phyloP scores from a whole-genome alignment of 2,329 filamentous ascomycete genomes.

The Leptographium wingfieldii region DNA sequence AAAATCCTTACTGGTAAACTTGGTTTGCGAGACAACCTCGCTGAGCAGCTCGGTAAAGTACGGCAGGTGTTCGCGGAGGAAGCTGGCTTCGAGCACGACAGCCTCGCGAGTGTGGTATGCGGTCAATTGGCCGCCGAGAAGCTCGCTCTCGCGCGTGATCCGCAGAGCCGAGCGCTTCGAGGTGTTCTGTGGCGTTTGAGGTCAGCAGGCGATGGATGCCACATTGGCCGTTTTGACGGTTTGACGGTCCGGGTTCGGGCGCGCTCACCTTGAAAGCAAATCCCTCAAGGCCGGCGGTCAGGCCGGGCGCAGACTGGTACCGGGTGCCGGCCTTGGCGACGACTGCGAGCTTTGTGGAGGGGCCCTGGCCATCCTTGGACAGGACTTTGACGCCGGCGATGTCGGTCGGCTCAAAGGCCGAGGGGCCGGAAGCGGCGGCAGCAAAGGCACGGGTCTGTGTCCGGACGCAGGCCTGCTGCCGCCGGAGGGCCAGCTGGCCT shows the following conservation, averaged over 20 bases:
- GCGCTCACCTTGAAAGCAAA: slow-evolving; percentile 86
- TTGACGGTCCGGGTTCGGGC: not conserved
- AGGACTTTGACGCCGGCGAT: slow-evolving; percentile 84
- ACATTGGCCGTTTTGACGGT: not conserved
- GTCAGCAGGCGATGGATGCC: not conserved
- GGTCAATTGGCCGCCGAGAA: slow-evolving; percentile 81
- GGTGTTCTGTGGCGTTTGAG: slow-evolving; percentile 51
- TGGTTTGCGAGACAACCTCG: slow-evolving; percentile 80
- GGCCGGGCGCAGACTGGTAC: slow-evolving; percentile 79
- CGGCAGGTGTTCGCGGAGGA: slow-evolving; percentile 87
- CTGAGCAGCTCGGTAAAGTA: slow-evolving; percentile 95
- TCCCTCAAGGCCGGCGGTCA: slow-evolving; percentile 81
- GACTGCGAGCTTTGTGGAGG: slow-evolving; percentile 80
- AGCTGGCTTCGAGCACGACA: slow-evolving; percentile 83
- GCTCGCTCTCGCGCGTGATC: slow-evolving; percentile 89
- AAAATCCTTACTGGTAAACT: slow-evolving; percentile 56
- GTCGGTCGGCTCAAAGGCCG: slow-evolving; percentile 80
- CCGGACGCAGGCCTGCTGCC: slow-evolving; percentile 42
- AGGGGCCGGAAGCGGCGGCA: slow-evolving; percentile 45
- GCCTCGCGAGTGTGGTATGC: slow-evolving; percentile 89
- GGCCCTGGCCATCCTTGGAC: slow-evolving; percentile 75
- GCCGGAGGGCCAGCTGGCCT: slow-evolving; percentile 44
- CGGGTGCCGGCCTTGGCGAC: slow-evolving; percentile 91
- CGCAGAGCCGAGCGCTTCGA: slow-evolving; percentile 77
- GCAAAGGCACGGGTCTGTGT: slow-evolving; percentile 38